Conservation (phyloP, 257 asterid genomes). For the Solanum etuberosum region DNA sequence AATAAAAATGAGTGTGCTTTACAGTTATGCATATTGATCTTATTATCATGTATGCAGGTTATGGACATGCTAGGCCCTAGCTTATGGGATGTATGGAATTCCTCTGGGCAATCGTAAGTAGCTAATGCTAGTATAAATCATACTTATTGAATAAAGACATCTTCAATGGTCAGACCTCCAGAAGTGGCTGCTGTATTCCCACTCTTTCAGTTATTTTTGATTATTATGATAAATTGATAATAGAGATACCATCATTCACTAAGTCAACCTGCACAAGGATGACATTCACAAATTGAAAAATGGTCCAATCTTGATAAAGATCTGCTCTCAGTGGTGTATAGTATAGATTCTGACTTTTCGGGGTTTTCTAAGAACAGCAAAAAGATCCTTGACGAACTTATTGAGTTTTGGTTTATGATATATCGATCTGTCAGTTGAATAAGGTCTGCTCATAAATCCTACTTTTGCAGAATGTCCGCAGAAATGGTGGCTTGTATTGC, state of each 20-base stretch:
- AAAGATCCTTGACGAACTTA: not conserved
- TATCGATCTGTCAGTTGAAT: not conserved
- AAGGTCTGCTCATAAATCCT: not conserved
- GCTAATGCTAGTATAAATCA: not conserved
- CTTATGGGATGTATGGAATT: constrained; percentile 47
- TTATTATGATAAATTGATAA: not conserved
- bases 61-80: constrained; percentile 50
- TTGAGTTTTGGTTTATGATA: not conserved
- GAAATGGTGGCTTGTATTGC: constrained; percentile 49
- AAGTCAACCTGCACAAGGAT: not conserved
- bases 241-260: not conserved
- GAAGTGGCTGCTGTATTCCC: not conserved
- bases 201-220: not conserved
- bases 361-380: not conserved
- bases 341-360: not conserved
- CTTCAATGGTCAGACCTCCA: not conserved
- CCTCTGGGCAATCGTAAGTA: constrained; percentile 41
- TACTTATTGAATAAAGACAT: not conserved
- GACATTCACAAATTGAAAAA: not conserved
- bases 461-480: constrained; percentile 23
- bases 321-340: not conserved
- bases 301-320: not conserved
- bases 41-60: constrained; percentile 20
- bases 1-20: not conserved
- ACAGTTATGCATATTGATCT: not conserved